Evolutionary conservation across 2,329 filamentous ascomycete genomes (phyloP), one percentile per base, ranked within the genome.

Genomic region (Cladophialophora exuberans): DNA sequence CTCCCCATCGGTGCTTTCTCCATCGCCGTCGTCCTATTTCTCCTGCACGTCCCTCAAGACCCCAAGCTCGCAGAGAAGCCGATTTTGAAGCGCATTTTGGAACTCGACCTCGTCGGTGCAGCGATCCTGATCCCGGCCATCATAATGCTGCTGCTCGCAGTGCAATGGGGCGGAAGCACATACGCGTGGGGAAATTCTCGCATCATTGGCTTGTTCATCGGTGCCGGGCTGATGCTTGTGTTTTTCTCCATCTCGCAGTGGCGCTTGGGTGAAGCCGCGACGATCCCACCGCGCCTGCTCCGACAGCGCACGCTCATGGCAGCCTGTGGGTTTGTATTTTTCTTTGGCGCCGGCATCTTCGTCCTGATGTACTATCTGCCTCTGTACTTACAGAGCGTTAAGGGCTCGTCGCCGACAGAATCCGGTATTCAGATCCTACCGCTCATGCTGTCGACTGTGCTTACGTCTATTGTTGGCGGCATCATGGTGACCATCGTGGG

Each of bases 151-250:
- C 69, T 80, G 44, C 69, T 79, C 3, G 77, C 76, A n/a, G 66
- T 80, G 0, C 75, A 79, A 62, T 79, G 74, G 65, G 78, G 75
- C 41, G 78, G 78, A 2, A 66, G 70, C 26, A 69, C 70, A 0
- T 69, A 78, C 49, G 46, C 69, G 11, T 81, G 78, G 77, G 66
- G 67, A 55, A 79, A 69, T 80, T 82, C 65, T 78, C 82, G 66
- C 71, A 73, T 18, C 72, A 80, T 55, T 72, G 60, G 63, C 13
- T 60, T 59, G 26, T 50, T 67, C 30, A 59, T 67, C 51, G 63
- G 62, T 17, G 63, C 63, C 17, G 58, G 55, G 18, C 39, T 65
- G 9, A 45, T 66, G 17, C 46, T 66, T 51, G 47, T 62, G 25
- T 36, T 60, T 18, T 66, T 65, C 51, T 44, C 59, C 36, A n/a